Conservation (phyloP, 2,329 filamentous ascomycete genomes). For the Ampelomyces quisqualis region DNA sequence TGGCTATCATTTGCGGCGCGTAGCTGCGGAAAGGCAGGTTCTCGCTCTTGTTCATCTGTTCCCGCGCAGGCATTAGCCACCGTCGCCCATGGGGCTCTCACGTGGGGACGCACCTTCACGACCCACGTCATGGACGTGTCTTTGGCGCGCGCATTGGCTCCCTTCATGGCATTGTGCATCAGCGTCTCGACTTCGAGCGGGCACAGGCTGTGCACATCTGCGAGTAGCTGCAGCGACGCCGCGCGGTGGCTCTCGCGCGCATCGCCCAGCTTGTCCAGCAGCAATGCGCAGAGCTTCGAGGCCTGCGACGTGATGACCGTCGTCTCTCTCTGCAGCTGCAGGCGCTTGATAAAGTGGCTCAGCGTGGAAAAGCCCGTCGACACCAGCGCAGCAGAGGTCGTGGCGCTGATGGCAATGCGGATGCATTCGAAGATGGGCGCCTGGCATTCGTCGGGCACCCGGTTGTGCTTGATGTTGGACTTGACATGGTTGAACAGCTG, state of each 20-base stretch:
- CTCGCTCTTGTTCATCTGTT: slow-evolving; percentile 76
- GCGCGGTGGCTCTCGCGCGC: slow-evolving; percentile 80
- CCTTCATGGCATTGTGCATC: slow-evolving; percentile 73
- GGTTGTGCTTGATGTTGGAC: slow-evolving; percentile 87
- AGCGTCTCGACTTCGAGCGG: slow-evolving; percentile 75
- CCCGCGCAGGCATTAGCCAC: background rate
- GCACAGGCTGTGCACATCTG: slow-evolving; percentile 71
- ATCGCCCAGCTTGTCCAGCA: slow-evolving; percentile 85
- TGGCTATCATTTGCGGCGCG: slow-evolving; percentile 77
- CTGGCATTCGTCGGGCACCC: slow-evolving; percentile 75
- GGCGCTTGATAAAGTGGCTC: slow-evolving; percentile 80
- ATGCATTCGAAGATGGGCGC: slow-evolving; percentile 78
- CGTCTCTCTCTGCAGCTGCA: slow-evolving; percentile 81
- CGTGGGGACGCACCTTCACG: slow-evolving; percentile 58
- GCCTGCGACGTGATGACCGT: slow-evolving; percentile 68
- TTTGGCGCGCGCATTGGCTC: slow-evolving; percentile 81
- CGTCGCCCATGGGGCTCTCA: background rate
- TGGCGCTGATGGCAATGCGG: slow-evolving; percentile 70
- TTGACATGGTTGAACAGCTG: slow-evolving; percentile 73
- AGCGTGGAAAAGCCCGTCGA: slow-evolving; percentile 85
- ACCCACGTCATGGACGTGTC: slow-evolving; percentile 85
- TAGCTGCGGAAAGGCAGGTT: slow-evolving; percentile 79
- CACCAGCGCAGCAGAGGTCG: slow-evolving; percentile 70
- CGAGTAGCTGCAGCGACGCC: slow-evolving; percentile 72
- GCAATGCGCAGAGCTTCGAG: slow-evolving; percentile 67